phyloP scores from a whole-genome alignment of 2,329 filamentous ascomycete species.

The Sphaerulina vaccinii region DNA sequence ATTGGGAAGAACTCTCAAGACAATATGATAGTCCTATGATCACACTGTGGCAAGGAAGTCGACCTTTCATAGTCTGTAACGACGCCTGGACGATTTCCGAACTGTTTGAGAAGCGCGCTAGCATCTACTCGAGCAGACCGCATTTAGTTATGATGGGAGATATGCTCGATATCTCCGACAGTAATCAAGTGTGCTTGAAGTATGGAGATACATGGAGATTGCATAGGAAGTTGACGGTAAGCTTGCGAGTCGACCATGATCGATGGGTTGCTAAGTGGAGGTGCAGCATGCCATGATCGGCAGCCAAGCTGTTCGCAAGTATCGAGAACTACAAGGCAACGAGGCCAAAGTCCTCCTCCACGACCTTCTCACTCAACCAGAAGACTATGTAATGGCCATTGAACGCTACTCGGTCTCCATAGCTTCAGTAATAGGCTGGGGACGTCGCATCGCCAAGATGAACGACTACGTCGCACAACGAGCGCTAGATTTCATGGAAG shows the following conservation, averaged over 20 bases:
- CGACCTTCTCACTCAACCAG: slow-evolving; percentile 19
- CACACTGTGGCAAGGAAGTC: slow-evolving; percentile 20
- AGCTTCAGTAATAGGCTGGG: slow-evolving; percentile 24
- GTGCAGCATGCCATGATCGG: slow-evolving; percentile 21
- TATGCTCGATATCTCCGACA: slow-evolving; percentile 25
- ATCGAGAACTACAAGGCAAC: slow-evolving; percentile 21
- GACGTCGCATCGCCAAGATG: slow-evolving; percentile 20
- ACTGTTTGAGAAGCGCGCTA: slow-evolving; percentile 37
- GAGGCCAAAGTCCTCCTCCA: slow-evolving; percentile 22
- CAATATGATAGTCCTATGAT: slow-evolving; percentile 20
- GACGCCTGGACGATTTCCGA: slow-evolving; percentile 36
- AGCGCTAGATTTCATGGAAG: slow-evolving; percentile 22
- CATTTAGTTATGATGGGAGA: slow-evolving; percentile 3
- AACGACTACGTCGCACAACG: slow-evolving; percentile 22
- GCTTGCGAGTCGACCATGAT: not conserved
- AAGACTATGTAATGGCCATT: slow-evolving; percentile 19
- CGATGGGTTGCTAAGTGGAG: not conserved
- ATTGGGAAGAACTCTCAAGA: slow-evolving; percentile 18
- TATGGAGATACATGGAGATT: slow-evolving; percentile 25
- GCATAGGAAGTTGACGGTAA: slow-evolving; percentile 21
- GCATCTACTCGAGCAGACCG: slow-evolving; percentile 33
- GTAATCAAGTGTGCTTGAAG: slow-evolving; percentile 19
- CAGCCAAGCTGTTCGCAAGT: slow-evolving; percentile 21
- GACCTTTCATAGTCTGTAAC: slow-evolving; percentile 19
- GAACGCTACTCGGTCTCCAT: slow-evolving; percentile 24